Base-by-base conservation (phyloP, 192 early-diverging fungal species). In the Rhizoclosmatium globosum region DNA sequence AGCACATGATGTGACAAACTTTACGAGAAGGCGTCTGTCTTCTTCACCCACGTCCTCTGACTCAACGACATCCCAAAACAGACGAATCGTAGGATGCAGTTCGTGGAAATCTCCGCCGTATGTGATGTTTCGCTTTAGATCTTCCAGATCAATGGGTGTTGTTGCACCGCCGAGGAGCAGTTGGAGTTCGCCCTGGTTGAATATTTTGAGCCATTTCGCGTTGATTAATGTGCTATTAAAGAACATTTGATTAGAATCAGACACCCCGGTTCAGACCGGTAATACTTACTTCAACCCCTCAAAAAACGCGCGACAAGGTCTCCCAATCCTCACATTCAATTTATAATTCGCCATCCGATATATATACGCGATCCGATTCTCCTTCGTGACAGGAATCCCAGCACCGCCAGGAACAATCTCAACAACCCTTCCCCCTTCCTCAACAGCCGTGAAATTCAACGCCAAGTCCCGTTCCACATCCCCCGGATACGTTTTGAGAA, bases 161-260 rank as follows among this genome's bases (percentile, higher is more conserved):
- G 89, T 84, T 59, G 92, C 87, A 41, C 98, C 98, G 11, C 93
- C 94, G 62, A 99, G 71, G 21, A 99, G 89, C 17, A 94, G 89
- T 68, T 96, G 96, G n/a, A 98, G 85, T 83, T 99, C 97, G 77
- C 92, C 88, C 83, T 94, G 91, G 69, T 95, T 97, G 85, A 99
- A 99, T 90, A 99, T 93, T 47, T 88, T 85, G 45, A 99, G 79
- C 97, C 96, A 98, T 74, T 89, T 87, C 2, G 92, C 88, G n/a
- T 94, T 89, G 43, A 99, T 91, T 58, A 99, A 83, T n/a, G 93
- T 87, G 4, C 88, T 77, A 23, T 7, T 42, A 45, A 15, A 58
- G 71, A 41, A 2, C 11, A n/a, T 73, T 13, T 23, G 69, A 15
- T 21, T 77, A 56, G 19, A 77, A 19, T 15, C 17, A 17, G 13